Percentiles rank a stretch among this genome's conserved stretches.
phyloP scores from a whole-genome alignment of 1,139 yeast species.

The Candida sanyaensis region DNA sequence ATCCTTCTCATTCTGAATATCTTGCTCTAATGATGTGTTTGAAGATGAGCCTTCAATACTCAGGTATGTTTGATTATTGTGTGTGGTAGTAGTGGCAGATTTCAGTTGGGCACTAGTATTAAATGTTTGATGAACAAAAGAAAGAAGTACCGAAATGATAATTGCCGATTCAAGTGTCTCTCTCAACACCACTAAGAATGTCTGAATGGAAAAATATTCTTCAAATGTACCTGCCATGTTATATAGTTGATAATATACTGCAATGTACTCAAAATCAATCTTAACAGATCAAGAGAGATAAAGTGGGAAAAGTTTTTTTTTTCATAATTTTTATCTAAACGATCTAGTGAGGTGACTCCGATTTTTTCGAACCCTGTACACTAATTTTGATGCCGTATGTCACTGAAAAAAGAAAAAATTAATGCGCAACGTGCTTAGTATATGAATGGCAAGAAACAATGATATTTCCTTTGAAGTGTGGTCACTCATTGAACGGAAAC shows the following conservation, averaged over 20 bases:
- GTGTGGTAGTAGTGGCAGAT: not conserved
- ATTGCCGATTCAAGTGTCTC: constrained; percentile 50
- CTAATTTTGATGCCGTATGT: no score
- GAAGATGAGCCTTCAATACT: not conserved
- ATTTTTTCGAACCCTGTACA: not conserved
- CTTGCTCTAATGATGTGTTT: not conserved
- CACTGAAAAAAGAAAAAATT: no score
- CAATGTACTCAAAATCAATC: no score
- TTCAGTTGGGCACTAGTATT: not conserved
- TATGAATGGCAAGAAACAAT: no score
- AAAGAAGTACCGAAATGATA: constrained; percentile 44
- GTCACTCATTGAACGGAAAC: no score
- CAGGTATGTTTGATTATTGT: not conserved
- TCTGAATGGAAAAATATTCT: constrained; percentile 46
- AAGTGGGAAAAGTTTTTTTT: no score
- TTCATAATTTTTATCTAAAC: not conserved
- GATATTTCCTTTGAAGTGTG: no score
- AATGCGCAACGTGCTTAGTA: no score
- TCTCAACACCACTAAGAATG: constrained; percentile 45
- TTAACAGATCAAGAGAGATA: not conserved
- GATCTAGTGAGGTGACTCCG: not conserved
- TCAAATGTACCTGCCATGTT: constrained; percentile 17
- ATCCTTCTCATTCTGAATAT: not conserved
- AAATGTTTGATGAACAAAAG: constrained; percentile 42
- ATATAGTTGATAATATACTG: no score